Evolutionary conservation across 306 rosid species (phyloP), one percentile per base, ranked within the genome.

Genomic region (Morella rubra): DNA sequence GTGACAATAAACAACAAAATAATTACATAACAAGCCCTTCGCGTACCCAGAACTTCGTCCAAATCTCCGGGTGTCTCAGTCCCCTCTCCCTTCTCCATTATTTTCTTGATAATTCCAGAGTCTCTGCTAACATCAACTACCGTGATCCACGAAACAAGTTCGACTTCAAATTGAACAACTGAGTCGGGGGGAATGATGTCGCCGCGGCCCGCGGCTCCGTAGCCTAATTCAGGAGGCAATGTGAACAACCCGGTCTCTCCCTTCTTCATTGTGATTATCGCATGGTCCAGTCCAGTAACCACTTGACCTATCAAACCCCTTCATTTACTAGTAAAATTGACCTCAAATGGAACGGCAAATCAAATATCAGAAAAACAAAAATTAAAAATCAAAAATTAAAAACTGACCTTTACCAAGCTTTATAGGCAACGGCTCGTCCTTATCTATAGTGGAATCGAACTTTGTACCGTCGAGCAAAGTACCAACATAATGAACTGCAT

Each of bases 31-130:
- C 32, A 44, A 69, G 65, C 7, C 27, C 32, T 58, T 32, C 55
- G 7, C 79, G 51, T 89, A 91, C 93, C 96, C 68, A 85, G 88
- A 75, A 91, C 93, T 91, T 89, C 88, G 70, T 89, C 91, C 22
- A 84, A 78, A 79, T 82, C 89, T 73, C 84, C n/a, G 16, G 96
- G 96, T 32, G 68, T 79, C 62, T 81, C 83, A 40, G 42, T 81
- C 62, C 79, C 73, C 7, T 32, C 77, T 65, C 90, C 90, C 69
- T 69, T 84, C 84, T 79, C 89, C 81, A 86, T 18, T 71, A 87
- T 81, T 41, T 89, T 91, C 91, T 89, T 91, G 73, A 89, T 8
- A 78, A 91, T 83, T 45, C 93, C 90, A 32, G 93, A 90, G 68
- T 89, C 91, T 81, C 67, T 89, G 89, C 79, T 77, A 61, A 89